phyloP scores from a whole-genome alignment of 768 basidiomycete genomes.

The Tulasnella sp. region DNA sequence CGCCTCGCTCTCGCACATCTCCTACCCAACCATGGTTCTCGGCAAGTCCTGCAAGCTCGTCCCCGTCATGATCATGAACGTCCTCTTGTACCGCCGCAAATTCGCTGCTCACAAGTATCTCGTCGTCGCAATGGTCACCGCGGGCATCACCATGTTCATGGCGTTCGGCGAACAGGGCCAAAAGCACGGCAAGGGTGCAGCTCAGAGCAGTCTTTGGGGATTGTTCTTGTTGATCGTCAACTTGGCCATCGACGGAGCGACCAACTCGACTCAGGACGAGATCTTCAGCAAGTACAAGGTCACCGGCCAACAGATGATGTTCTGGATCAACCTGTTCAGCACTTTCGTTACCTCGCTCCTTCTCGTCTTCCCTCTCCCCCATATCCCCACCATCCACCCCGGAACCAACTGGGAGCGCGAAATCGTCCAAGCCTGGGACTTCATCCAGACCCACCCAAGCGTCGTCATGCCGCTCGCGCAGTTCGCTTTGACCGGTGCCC shows the following conservation, averaged over 20 bases:
- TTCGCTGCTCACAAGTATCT: slow-evolving; percentile 95
- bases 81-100: slow-evolving; percentile 87
- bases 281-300: slow-evolving; percentile 79
- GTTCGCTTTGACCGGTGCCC: slow-evolving; percentile 87
- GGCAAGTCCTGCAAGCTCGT: slow-evolving; percentile 99
- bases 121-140: slow-evolving; percentile 90
- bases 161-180: slow-evolving; percentile 66
- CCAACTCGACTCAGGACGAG: slow-evolving; percentile 96
- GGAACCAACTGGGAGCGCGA: slow-evolving; percentile 62
- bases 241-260: slow-evolving; percentile 87
- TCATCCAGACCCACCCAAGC: slow-evolving; percentile 76
- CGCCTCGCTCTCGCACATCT: slow-evolving; percentile 91
- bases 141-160: slow-evolving; percentile 94
- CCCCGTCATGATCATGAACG: slow-evolving; percentile 97
- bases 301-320: slow-evolving; percentile 98
- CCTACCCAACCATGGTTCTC: slow-evolving; percentile 98
- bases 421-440: slow-evolving; percentile 67
- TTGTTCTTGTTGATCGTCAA: slow-evolving; percentile 72
- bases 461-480: slow-evolving; percentile 73
- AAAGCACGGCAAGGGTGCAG: slow-evolving; percentile 46
- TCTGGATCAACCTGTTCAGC: slow-evolving; percentile 92
- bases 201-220: slow-evolving; percentile 50
- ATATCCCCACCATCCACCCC: slow-evolving; percentile 82
- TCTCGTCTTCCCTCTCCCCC: slow-evolving; percentile 71
- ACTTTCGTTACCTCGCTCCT: slow-evolving; percentile 72